Conservation (phyloP, 306 rosid genomes). For the Adenanthera pavonina region DNA sequence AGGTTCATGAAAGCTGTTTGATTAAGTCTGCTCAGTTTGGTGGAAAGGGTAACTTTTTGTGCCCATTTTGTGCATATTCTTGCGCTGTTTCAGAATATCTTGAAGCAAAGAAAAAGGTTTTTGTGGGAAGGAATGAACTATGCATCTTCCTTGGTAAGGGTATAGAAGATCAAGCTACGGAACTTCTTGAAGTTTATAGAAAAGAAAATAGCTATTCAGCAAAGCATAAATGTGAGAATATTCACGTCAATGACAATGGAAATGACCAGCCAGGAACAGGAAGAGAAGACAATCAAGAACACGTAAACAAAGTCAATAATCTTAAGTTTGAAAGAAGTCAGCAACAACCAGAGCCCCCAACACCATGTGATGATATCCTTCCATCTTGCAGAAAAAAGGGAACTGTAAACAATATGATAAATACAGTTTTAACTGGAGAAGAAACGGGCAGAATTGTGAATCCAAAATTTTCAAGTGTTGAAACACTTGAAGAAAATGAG, state of each 20-base stretch:
- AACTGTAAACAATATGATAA: conserved; percentile 27
- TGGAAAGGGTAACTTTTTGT: conserved; percentile 50
- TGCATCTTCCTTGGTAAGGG: conserved; percentile 48
- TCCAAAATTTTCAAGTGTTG: conserved; percentile 37
- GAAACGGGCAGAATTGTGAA: conserved; percentile 36
- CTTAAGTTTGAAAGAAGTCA: conserved; percentile 33
- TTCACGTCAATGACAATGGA: conserved; percentile 36
- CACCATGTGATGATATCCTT: conserved; percentile 11
- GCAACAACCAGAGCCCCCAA: conserved; percentile 38
- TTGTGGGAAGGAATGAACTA: conserved; percentile 55
- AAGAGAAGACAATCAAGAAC: conserved; percentile 40
- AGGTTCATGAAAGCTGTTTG: conserved; percentile 69
- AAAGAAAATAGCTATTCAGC: conserved; percentile 37
- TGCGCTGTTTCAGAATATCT: conserved; percentile 57
- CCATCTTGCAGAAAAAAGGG: conserved; percentile 41
- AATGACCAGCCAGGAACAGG: conserved; percentile 37
- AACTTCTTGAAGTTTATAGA: conserved; percentile 36
- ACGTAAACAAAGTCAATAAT: conserved; percentile 43
- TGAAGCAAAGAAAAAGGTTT: conserved; percentile 65
- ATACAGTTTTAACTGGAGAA: conserved; percentile 41
- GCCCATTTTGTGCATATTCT: conserved; percentile 79
- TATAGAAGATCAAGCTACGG: conserved; percentile 35
- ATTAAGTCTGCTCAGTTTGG: conserved; percentile 49
- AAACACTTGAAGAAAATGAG: conserved; percentile 38
- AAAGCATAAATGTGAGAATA: conserved; percentile 39